Conservation (phyloP, 2,329 filamentous ascomycete genomes). For the Penicillium sp. region DNA sequence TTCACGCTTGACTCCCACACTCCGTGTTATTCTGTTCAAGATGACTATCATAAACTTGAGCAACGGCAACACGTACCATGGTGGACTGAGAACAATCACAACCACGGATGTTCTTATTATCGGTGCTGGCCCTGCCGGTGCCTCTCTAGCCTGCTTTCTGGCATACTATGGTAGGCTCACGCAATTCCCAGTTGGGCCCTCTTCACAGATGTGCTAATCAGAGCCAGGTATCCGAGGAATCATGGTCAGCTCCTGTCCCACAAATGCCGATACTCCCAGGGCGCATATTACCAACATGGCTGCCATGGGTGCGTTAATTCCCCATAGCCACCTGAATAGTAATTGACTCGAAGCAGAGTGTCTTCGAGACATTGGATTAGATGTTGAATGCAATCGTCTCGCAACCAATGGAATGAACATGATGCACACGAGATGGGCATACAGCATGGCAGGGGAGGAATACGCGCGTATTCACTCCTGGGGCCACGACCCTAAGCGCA, state of each 20-base stretch:
- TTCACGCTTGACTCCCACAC: background rate
- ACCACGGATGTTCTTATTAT: constrained; percentile 48
- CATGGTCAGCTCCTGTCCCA: constrained; percentile 48
- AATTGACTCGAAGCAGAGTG: constrained; percentile 41
- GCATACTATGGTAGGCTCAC: constrained; percentile 41
- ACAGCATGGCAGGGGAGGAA: constrained; percentile 51
- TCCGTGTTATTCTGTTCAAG: background rate
- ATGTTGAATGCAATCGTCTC: constrained; percentile 38
- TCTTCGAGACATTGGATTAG: constrained; percentile 50
- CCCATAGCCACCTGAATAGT: background rate
- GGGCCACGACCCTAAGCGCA: constrained; percentile 46
- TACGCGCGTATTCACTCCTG: constrained; percentile 49
- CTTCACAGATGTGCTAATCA: background rate
- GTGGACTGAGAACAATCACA: background rate
- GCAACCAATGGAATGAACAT: constrained; percentile 42
- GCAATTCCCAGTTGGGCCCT: background rate
- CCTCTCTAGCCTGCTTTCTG: constrained; percentile 52
- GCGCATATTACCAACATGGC: constrained; percentile 59
- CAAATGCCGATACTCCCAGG: constrained; percentile 53
- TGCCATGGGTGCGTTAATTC: constrained; percentile 36
- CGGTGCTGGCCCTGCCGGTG: constrained; percentile 52
- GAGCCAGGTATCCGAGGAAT: constrained; percentile 48
- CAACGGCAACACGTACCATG: constrained; percentile 2
- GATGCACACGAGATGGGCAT: constrained; percentile 51
- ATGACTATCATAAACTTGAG: constrained; percentile 10